phyloP scores from a whole-genome alignment of 139 green algal genomes.

The Auxenochlorella pyrenoidosa region DNA sequence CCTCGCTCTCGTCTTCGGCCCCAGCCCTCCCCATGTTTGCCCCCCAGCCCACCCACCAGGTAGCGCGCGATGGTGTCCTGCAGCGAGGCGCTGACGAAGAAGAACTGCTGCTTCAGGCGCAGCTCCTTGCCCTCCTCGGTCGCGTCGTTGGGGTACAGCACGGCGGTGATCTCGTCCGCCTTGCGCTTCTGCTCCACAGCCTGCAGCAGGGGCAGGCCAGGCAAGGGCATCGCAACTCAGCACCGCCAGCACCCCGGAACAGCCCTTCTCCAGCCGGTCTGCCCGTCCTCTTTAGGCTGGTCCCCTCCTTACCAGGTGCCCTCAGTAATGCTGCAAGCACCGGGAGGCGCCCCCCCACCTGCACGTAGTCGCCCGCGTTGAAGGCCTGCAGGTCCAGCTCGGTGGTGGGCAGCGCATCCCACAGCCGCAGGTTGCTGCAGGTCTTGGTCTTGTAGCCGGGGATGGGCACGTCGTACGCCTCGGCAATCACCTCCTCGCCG shows the following conservation, averaged over 20 bases:
- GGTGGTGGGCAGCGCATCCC: constrained; percentile 85
- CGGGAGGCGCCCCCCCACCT: constrained; percentile 7
- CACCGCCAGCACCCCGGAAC: neutral
- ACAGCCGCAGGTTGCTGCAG: constrained; percentile 96
- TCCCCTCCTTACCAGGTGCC: no score
- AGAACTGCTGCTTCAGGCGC: constrained; percentile 99
- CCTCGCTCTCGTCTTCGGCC: no score
- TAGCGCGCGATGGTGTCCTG: constrained; percentile 78
- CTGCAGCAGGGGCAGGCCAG: constrained; percentile 40
- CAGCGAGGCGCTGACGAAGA: constrained; percentile 96
- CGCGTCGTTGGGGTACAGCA: constrained; percentile 99
- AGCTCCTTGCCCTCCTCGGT: constrained; percentile 98
- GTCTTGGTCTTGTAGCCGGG: constrained; percentile 65
- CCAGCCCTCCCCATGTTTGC: no score
- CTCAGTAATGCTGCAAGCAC: no score
- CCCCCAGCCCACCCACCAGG: constrained; percentile 36
- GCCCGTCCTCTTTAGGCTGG: no score
- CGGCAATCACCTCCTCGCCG: constrained; percentile 79
- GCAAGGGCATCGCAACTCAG: neutral
- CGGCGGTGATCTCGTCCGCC: constrained; percentile 93
- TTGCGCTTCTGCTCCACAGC: constrained; percentile 84
- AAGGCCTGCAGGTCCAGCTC: constrained; percentile 96
- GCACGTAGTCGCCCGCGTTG: constrained; percentile 79
- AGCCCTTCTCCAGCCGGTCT: no score
- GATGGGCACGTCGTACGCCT: constrained; percentile 97